Evolutionary conservation across 83 land plant species (phyloP), one percentile per base, ranked within the genome.

Genomic region (Larix sibirica): DNA sequence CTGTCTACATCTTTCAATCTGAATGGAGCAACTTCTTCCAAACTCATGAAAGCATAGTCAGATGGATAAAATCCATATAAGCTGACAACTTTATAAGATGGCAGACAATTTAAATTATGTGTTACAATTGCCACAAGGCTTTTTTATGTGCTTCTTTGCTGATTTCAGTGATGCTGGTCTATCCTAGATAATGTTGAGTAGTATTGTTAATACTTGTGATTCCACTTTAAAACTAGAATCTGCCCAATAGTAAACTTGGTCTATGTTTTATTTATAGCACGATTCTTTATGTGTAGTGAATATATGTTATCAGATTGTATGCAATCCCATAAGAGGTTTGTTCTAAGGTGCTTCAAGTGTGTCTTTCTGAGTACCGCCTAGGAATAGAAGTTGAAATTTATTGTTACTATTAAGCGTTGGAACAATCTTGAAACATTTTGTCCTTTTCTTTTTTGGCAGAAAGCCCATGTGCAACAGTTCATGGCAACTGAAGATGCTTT

Each of bases 401-500:
- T 54, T 54, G 58, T 54, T 12, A 13, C 3, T 54, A 54, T 12
- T 12, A 13, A 54, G 14, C 13, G 58, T 12, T 54, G 14, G 58
- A 54, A 54, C 58, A 54, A 54, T 54, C 14, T 13, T 54, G 58
- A 54, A 54, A 54, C 58, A 54, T 65, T 65, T 65, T 65, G 68
- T 65, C 23, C 68, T 23, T 26, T 26, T 54, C 38, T 76, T 77
- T 83, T 7, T 67, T 78, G 89, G 73, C 93, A 97, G 99, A 97
- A 91, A 92, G 99, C 99, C 20, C 98, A 97, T 86, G 99, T 97
- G 60, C 98, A 97, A 78, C 99, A 97, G 88, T 97, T 97, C 88
- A 82, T 97, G 92, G 99, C 95, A 67, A 97, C 99, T 33, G 98
- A 97, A 90, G 98, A 96, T 82, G 97, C 97, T 42, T 86, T 96